Conservation (phyloP, 495 filamentous ascomycete genomes). For the Usnea hakonensis region DNA sequence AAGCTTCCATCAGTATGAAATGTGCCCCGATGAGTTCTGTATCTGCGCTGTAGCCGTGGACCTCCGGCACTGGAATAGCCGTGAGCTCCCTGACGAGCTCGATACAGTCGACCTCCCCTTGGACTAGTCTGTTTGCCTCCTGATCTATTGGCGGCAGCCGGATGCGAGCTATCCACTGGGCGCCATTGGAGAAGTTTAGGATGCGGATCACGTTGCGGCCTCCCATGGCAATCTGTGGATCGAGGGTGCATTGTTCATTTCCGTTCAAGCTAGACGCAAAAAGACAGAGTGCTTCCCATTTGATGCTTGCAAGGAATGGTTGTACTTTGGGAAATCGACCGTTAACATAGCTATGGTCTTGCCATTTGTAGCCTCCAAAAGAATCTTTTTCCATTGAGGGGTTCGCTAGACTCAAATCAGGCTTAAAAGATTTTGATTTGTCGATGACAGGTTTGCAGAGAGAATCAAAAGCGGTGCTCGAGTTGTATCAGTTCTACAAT, state of each 20-base stretch:
- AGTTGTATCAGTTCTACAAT: too few relatives aligned
- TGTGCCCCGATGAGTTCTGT: neutral
- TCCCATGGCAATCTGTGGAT: neutral
- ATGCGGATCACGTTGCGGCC: neutral
- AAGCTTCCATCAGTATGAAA: slow-evolving; percentile 1
- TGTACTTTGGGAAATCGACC: too few relatives aligned
- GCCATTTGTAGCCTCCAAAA: too few relatives aligned
- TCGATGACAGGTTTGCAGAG: too few relatives aligned
- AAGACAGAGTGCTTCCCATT: neutral
- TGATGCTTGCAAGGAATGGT: neutral
- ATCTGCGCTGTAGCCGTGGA: neutral
- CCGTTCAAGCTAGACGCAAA: neutral
- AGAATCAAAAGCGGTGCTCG: too few relatives aligned
- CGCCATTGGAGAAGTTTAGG: neutral
- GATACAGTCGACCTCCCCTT: neutral
- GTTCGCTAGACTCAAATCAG: too few relatives aligned
- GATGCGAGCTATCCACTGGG: neutral
- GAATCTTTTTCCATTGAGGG: too few relatives aligned
- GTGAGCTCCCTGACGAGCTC: neutral
- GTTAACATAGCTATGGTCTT: too few relatives aligned
- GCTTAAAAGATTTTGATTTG: too few relatives aligned
- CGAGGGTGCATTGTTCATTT: neutral
- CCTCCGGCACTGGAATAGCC: neutral
- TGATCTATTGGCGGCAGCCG: neutral
- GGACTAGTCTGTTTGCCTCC: neutral